phyloP scores from a whole-genome alignment of 192 early-diverging fungal genomes.

The Linnemannia hyalina region DNA sequence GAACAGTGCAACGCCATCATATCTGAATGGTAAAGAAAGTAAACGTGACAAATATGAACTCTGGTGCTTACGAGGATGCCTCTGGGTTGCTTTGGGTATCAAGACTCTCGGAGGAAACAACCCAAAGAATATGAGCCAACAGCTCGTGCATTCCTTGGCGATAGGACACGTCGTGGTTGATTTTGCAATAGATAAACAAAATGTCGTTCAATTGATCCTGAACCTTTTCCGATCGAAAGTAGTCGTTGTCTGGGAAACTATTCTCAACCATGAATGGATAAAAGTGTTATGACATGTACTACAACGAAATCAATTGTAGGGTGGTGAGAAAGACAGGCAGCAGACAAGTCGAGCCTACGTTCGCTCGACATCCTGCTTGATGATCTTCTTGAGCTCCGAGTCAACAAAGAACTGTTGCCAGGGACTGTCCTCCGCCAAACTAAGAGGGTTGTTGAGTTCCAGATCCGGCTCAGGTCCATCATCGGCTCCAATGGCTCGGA shows the following conservation, averaged over 20 bases:
- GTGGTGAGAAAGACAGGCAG: slow-evolving; percentile 1
- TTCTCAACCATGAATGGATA: background rate
- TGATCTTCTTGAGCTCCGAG: slow-evolving; percentile 84
- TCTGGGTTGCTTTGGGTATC: slow-evolving; percentile 35
- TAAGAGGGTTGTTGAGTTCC: slow-evolving; percentile 87
- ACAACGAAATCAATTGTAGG: background rate
- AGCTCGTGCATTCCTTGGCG: slow-evolving; percentile 99
- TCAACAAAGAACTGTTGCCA: slow-evolving; percentile 96
- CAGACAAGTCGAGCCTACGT: slow-evolving; percentile 70
- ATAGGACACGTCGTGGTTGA: slow-evolving; percentile 91
- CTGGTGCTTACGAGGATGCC: slow-evolving; percentile 35
- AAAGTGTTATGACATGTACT: background rate
- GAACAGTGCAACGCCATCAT: background rate
- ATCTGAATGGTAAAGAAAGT: background rate
- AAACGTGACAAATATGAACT: background rate
- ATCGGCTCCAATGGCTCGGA: slow-evolving; percentile 62
- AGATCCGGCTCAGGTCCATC: slow-evolving; percentile 69
- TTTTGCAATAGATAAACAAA: slow-evolving; percentile 92
- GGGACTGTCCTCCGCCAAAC: slow-evolving; percentile 90
- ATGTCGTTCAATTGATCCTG: slow-evolving; percentile 83
- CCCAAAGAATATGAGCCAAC: slow-evolving; percentile 84
- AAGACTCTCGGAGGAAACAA: slow-evolving; percentile 79
- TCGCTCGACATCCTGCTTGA: slow-evolving; percentile 91
- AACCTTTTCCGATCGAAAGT: slow-evolving; percentile 74
- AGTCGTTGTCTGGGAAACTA: slow-evolving; percentile 91